A percentile compares a stretch with the other conserved stretches of the same genome.
Evolutionary conservation across 177 flowering plant genomes (phyloP).

Genomic region (Telopea speciosissima): DNA sequence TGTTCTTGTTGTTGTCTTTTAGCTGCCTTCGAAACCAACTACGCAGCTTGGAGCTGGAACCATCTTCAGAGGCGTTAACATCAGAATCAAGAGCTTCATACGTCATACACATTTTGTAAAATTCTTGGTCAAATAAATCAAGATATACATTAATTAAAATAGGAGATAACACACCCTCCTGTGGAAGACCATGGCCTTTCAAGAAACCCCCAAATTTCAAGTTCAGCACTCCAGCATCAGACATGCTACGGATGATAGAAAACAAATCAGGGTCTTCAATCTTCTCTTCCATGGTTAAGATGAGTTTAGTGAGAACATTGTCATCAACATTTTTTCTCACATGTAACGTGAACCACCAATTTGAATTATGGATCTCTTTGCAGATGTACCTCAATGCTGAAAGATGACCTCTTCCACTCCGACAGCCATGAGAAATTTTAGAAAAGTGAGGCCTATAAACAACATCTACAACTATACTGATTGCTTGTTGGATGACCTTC

Average conservation of each 20-base stretch:
- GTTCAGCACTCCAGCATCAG: slow-evolving; percentile 68
- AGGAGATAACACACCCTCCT: slow-evolving; percentile 83
- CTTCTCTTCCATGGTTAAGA: slow-evolving; percentile 59
- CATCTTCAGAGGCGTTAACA: slow-evolving; percentile 16
- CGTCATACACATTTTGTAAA: slow-evolving; percentile 56
- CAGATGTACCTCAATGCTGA: slow-evolving; percentile 64
- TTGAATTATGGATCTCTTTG: slow-evolving; percentile 51
- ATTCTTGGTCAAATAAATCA: slow-evolving; percentile 64
- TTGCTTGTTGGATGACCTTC: slow-evolving; percentile 72
- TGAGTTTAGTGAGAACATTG: slow-evolving; percentile 39
- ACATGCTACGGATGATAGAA: slow-evolving; percentile 45
- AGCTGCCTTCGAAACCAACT: slow-evolving; percentile 80
- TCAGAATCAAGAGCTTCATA: slow-evolving; percentile 56
- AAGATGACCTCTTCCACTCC: slow-evolving; percentile 72
- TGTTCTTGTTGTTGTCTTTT: slow-evolving; percentile 23
- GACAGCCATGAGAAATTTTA: slow-evolving; percentile 83
- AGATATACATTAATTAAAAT: slow-evolving; percentile 84
- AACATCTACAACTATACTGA: slow-evolving; percentile 69
- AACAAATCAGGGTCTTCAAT: slow-evolving; percentile 56
- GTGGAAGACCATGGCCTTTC: slow-evolving; percentile 97
- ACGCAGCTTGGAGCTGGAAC: slow-evolving; percentile 48
- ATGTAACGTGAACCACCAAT: slow-evolving; percentile 75
- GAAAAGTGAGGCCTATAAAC: slow-evolving; percentile 78
- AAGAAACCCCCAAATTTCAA: slow-evolving; percentile 88
- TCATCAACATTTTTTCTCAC: slow-evolving; percentile 50